Evolutionary conservation across 2,329 filamentous ascomycete species (phyloP).

Genomic region (Penicillium sp.): DNA sequence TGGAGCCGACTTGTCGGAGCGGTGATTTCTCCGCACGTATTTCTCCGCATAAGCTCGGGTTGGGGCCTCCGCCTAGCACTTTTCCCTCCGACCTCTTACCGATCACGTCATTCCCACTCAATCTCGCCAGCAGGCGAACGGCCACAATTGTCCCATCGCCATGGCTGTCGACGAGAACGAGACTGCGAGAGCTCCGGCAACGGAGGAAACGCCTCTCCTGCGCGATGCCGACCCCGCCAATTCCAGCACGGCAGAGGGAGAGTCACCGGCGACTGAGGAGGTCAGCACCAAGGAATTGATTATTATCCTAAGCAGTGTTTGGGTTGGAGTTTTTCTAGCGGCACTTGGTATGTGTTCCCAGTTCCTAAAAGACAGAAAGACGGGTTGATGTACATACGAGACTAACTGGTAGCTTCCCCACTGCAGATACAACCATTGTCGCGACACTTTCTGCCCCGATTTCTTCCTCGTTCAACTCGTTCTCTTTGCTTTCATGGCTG

Average conservation of each 20-base stretch:
- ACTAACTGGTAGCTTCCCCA: conserved; percentile 1
- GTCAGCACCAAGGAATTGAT: conserved; percentile 49
- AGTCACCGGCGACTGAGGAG: conserved; percentile 41
- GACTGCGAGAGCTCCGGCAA: conserved; percentile 10
- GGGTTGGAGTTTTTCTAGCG: conserved; percentile 57
- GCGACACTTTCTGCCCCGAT: conserved; percentile 83
- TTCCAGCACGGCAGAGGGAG: conserved; percentile 6
- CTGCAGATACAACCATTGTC: conserved; percentile 72
- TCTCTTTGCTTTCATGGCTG: conserved; percentile 82
- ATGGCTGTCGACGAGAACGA: conserved; percentile 10
- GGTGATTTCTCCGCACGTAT: background rate
- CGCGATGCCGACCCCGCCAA: conserved; percentile 18
- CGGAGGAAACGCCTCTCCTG: conserved; percentile 36
- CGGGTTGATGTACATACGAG: background rate
- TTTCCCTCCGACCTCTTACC: background rate
- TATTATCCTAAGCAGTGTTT: conserved; percentile 51
- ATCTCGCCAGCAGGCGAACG: background rate
- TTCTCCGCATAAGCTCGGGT: background rate
- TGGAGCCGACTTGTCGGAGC: background rate
- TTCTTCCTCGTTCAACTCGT: conserved; percentile 75
- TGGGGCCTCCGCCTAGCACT: background rate
- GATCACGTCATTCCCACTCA: background rate
- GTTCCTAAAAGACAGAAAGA: background rate
- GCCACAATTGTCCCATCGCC: background rate
- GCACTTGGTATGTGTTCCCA: conserved; percentile 47